Evolutionary conservation across 768 basidiomycete species (phyloP).

Genomic region (Sistotremastrum niveocremeum): DNA sequence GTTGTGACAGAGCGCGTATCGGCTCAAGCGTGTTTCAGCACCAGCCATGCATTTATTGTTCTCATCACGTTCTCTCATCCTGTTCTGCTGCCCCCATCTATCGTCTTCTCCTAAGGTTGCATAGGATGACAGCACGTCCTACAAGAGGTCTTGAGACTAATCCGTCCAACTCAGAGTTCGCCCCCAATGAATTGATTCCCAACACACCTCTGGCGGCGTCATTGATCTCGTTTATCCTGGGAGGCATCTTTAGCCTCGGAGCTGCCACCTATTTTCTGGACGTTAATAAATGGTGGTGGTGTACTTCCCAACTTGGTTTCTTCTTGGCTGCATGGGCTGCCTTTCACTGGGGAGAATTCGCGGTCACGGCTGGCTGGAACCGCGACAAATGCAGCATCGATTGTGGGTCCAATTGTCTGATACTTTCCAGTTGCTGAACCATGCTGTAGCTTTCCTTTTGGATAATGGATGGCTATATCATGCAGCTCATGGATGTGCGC

Average conservation of each 20-base stretch:
- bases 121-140: no score
- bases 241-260: constrained; percentile 53
- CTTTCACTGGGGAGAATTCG: constrained; percentile 93
- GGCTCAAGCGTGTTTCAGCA: neutral
- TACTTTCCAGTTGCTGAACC: constrained; percentile 4
- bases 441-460: constrained; percentile 67
- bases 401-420: constrained; percentile 42
- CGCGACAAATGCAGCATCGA: constrained; percentile 82
- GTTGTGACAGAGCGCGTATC: neutral
- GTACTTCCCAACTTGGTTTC: constrained; percentile 66
- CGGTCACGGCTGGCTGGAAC: constrained; percentile 94
- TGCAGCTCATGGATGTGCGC: constrained; percentile 62
- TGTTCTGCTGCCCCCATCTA: no score
- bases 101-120: no score
- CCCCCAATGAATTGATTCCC: constrained; percentile 51
- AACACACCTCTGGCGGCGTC: constrained; percentile 78
- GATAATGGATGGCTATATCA: constrained; percentile 85
- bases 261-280: constrained; percentile 33
- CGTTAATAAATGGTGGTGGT: constrained; percentile 40
- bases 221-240: constrained; percentile 75
- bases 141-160: constrained; percentile 31
- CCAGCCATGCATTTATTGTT: no score
- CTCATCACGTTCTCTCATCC: no score
- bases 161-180: constrained; percentile 23
- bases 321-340: constrained; percentile 72